Evolutionary conservation across 2,329 filamentous ascomycete species (phyloP).

Genomic region (Calonectria hawksworthii): DNA sequence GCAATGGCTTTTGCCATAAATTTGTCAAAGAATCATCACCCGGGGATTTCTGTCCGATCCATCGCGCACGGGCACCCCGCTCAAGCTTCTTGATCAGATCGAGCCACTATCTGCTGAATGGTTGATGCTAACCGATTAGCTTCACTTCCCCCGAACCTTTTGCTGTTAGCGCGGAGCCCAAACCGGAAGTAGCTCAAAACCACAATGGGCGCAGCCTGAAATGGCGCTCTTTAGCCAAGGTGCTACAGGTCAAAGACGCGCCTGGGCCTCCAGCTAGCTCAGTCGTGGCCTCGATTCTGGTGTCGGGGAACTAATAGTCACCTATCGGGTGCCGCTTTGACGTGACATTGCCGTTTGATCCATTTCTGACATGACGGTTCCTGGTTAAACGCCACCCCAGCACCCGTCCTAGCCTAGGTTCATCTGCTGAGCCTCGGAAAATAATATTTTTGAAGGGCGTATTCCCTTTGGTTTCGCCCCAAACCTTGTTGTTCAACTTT

Average conservation of each 20-base stretch:
- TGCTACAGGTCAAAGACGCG: neutral
- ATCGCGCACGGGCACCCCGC: neutral
- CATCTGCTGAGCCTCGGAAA: neutral
- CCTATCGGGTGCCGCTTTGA: neutral
- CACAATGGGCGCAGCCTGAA: neutral
- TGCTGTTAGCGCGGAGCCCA: neutral
- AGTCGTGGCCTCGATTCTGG: neutral
- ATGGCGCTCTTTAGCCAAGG: neutral
- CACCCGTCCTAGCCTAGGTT: neutral
- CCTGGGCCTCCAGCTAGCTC: neutral
- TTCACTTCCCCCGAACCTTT: neutral
- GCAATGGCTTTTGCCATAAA: neutral
- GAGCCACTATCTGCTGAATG: neutral
- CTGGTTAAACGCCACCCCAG: neutral
- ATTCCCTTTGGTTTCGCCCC: too few species aligned
- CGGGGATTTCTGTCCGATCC: neutral
- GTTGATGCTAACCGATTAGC: neutral
- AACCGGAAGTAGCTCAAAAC: too few species aligned
- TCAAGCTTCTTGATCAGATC: neutral
- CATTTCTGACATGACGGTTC: neutral
- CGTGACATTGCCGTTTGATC: neutral
- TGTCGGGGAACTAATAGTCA: neutral
- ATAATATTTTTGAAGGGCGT: neutral
- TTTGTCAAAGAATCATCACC: neutral
- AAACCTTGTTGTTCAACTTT: neutral